Evolutionary conservation across 2,329 filamentous ascomycete genomes (phyloP), one percentile per base, ranked within the genome.

Genomic region (Penicillium brevicompactum): DNA sequence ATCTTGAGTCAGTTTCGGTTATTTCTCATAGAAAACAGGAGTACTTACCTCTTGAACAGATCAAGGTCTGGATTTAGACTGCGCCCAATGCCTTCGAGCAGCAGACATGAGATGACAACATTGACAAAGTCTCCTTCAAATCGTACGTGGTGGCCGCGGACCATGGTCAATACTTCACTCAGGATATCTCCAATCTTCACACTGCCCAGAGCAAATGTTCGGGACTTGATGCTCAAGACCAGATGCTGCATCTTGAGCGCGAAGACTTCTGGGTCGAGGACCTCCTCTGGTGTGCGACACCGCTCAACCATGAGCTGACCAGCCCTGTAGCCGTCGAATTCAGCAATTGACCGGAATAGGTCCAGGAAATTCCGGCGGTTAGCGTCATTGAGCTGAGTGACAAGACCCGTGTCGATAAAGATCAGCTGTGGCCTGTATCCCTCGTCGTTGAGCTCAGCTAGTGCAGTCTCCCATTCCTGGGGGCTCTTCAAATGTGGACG

Each of bases 51-150:
- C 68, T 87, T 86, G 61, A 99, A 88, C 11, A 99, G 80, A 75
- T 99, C 94, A 45, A 97, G 79, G 50, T 93, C 82, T 0, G 94
- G 93, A 71, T 97, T 88, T 14, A 99, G 77, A 56, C 82, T 91
- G 58, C 94, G 84, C 0, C 94, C 94, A 67, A 97, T 99, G 6
- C 94, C 94, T 72, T 99, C 94, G 1, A 99, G 81, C 2, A 99
- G 81, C 32, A 99, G 78, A 50, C 97, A 97, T 56, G 91, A 96
- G 55, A 99, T 88, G 30, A 99, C 93, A 4, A 99, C 94, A 69
- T 99, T 99, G 70, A 99, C 92, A 70, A 97, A 99, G 72, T 99
- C 94, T 8, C 94, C 94, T 74, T 99, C 94, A 48, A 99, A 83
- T 8, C 94, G 84, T 4, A 99, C 94, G 70, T 99, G 94, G 71